phyloP scores from a whole-genome alignment of 139 green algal genomes.

The Auxenochlorella protothecoides region DNA sequence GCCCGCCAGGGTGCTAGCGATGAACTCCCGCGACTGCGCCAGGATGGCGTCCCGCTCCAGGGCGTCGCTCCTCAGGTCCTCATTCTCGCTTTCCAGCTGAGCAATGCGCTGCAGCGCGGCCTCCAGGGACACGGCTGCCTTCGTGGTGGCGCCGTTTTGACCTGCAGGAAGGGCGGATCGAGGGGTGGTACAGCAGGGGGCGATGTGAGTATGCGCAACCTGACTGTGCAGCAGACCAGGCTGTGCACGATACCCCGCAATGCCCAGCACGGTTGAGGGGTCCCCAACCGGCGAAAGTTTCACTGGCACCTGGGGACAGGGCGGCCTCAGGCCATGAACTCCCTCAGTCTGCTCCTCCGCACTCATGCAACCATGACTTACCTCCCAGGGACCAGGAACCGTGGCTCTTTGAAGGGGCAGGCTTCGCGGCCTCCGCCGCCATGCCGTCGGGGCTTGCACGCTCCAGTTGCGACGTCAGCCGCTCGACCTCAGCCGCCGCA shows the following conservation, averaged over 20 bases:
- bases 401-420: no score
- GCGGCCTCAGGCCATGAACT: background rate
- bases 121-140: slow-evolving; percentile 1
- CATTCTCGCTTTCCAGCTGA: slow-evolving; percentile 9
- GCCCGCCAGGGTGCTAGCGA: slow-evolving; percentile 8
- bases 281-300: background rate
- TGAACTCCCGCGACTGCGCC: slow-evolving; percentile 14
- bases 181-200: background rate
- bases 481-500: slow-evolving; percentile 7
- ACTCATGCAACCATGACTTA: background rate
- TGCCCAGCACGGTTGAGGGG: background rate
- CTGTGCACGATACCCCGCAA: background rate
- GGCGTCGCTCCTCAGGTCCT: slow-evolving; percentile 1
- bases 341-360: background rate
- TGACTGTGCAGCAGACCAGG: background rate
- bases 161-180: no score
- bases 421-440: background rate
- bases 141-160: no score
- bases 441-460: background rate
- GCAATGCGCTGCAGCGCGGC: slow-evolving; percentile 2
- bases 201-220: background rate
- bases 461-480: slow-evolving; percentile 2
- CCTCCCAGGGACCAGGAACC: background rate
- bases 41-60: slow-evolving; percentile 9
- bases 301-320: background rate